Evolutionary conservation across 163 green algal species (phyloP), one percentile per base, ranked within the genome.

Genomic region (Chlamydomonas reinhardtii): DNA sequence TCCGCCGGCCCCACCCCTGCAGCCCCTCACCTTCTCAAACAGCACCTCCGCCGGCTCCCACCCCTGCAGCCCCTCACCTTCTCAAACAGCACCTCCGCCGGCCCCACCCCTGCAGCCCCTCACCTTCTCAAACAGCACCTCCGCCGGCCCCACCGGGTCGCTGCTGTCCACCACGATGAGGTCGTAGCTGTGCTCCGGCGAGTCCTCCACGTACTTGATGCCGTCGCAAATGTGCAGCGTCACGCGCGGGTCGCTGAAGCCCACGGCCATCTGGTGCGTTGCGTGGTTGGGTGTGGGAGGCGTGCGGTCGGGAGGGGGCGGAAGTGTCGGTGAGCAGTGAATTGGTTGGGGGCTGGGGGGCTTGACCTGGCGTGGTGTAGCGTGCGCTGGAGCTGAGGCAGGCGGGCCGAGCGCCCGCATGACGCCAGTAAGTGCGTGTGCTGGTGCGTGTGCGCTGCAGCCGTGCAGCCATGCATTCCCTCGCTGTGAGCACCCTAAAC

Each of bases 101-200:
- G 5, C 39, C 5, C 39, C 39, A 48, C 39, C 39, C 39, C 5
- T 8, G 48, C 48, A 14, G 12, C 14, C 68, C 4, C 86, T 14
- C 74, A 96, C 95, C 93, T 96, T 93, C 84, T 99, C 91, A 89
- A 98, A 99, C 32, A 99, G 95, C 73, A 98, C 97, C 87, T 98
- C 94, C 27, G 97, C 97, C 19, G 97, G 97, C 17, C 98, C 98
- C 54, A 99, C 96, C 32, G 98, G 98, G 83, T 99, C 98, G 43
- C 96, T 99, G 16, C 94, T 98, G 92, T 99, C 98, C 2, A 99
- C 98, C 62, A 99, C 98, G 91, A 99, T 99, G 54, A 94, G 93
- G 90, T 99, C 98, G 85, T 99, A 99, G n/a, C 83, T 95, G 66
- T 90, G 93, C 73, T 96, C 92, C 0, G 72, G 79, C 12, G 93